Evolutionary conservation across 2,329 filamentous ascomycete genomes (phyloP).

Genomic region (Teratosphaeria pseudoeucalypti): DNA sequence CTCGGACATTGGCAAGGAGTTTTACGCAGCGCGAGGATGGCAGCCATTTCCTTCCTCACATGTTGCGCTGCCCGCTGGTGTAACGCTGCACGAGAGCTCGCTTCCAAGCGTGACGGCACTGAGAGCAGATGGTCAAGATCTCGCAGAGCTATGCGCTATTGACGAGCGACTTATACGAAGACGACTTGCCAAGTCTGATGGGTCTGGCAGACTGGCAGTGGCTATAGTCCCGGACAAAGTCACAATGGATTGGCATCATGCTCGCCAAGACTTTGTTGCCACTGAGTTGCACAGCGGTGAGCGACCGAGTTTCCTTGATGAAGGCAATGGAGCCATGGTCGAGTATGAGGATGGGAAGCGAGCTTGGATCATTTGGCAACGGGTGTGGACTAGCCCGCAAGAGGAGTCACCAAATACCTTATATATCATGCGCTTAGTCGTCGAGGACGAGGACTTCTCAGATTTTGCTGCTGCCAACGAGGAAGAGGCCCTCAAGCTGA

Average conservation of each 20-base stretch:
- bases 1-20: slow-evolving; percentile 75
- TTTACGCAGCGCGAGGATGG: slow-evolving; percentile 74
- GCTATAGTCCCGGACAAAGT: slow-evolving; percentile 59
- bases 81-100: slow-evolving; percentile 9
- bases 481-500: slow-evolving; percentile 9
- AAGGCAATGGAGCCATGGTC: slow-evolving; percentile 48
- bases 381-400: slow-evolving; percentile 51
- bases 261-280: slow-evolving; percentile 69
- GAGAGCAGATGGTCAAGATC: slow-evolving; percentile 32
- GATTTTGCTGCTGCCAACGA: slow-evolving; percentile 17
- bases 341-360: slow-evolving; percentile 34
- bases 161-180: slow-evolving; percentile 55
- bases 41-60: slow-evolving; percentile 62
- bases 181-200: slow-evolving; percentile 30
- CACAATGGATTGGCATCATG: slow-evolving; percentile 65
- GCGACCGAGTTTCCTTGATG: slow-evolving; percentile 43
- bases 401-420: slow-evolving; percentile 52
- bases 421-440: slow-evolving; percentile 57
- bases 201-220: slow-evolving; percentile 38
- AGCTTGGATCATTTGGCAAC: slow-evolving; percentile 66
- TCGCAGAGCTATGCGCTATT: slow-evolving; percentile 50
- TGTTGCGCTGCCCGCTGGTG: slow-evolving; percentile 48
- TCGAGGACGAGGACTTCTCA: slow-evolving; percentile 42
- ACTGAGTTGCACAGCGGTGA: slow-evolving; percentile 47
- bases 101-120: not conserved